A percentile compares a stretch with the other conserved stretches of the same genome.
Evolutionary conservation across 2,329 filamentous ascomycete species (phyloP).

Genomic region (Pseudocercospora crystallina): DNA sequence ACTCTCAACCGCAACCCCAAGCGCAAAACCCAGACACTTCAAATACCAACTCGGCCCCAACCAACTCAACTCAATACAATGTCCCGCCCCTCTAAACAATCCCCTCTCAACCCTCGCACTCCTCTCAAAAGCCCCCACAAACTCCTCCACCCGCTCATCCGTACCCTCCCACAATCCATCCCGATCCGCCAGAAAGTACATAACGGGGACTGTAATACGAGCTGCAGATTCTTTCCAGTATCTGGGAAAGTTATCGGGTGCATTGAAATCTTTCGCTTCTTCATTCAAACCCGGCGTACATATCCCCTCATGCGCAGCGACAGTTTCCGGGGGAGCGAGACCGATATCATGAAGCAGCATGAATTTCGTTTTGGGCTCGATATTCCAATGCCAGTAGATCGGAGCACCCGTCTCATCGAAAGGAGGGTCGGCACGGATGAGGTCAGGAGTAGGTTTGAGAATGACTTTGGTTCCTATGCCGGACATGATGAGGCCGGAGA

Average conservation of each 20-base stretch:
- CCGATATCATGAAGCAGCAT: slow-evolving; percentile 13
- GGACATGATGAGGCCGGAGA: slow-evolving; percentile 10
- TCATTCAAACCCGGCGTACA: slow-evolving; percentile 9
- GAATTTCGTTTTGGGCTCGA: slow-evolving; percentile 13
- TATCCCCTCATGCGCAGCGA: slow-evolving; percentile 14
- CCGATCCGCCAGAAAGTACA: slow-evolving; percentile 14
- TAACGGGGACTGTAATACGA: slow-evolving; percentile 12
- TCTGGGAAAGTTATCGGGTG: slow-evolving; percentile 9
- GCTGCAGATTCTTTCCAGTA: slow-evolving; percentile 13
- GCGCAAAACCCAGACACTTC: slow-evolving; percentile 13
- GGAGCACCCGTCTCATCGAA: slow-evolving; percentile 11
- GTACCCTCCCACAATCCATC: slow-evolving; percentile 13
- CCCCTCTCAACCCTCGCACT: slow-evolving; percentile 12
- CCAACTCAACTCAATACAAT: slow-evolving; percentile 16
- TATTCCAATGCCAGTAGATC: slow-evolving; percentile 12
- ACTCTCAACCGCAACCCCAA: slow-evolving; percentile 12
- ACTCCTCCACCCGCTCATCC: slow-evolving; percentile 4
- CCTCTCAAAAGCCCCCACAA: slow-evolving; percentile 9
- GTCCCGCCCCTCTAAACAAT: slow-evolving; percentile 9
- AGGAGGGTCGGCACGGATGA: not conserved
- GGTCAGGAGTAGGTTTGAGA: slow-evolving; percentile 9
- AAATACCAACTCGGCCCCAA: slow-evolving; percentile 14
- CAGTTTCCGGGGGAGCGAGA: slow-evolving; percentile 11
- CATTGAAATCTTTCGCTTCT: slow-evolving; percentile 12
- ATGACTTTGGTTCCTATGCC: slow-evolving; percentile 11